These are phyloP conservation scores for Microstegium vimineum DNA, from an alignment of 176 grass and related monocot genomes.

Conservation along the genomic window DNA sequence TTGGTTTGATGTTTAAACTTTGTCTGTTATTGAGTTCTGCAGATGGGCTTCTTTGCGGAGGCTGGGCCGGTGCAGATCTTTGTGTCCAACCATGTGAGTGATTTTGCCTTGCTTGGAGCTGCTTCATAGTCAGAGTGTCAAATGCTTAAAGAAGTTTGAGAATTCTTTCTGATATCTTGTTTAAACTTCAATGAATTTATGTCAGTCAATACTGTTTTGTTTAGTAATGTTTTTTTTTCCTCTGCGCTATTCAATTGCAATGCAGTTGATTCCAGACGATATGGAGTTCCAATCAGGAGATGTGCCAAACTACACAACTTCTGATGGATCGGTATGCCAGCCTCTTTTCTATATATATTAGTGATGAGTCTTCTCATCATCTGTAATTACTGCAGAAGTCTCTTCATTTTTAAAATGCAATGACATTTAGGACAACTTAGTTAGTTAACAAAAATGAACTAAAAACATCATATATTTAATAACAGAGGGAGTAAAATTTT, in stretches of 20 bases:
- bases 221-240: neutral
- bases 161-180: neutral
- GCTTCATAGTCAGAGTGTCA: neutral
- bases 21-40: conserved; percentile 18
- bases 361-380: neutral
- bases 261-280: conserved; percentile 90
- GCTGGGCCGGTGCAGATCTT: conserved; percentile 97
- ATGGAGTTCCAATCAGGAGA: conserved; percentile 94
- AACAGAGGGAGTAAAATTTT: neutral
- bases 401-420: neutral
- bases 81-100: conserved; percentile 94
- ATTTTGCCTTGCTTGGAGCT: neutral
- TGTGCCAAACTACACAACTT: conserved; percentile 87
- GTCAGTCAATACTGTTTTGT: neutral
- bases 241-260: neutral
- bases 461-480: neutral
- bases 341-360: neutral
- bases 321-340: conserved; percentile 80
- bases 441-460: neutral
- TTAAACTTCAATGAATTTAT: neutral
- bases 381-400: neutral
- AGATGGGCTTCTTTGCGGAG: conserved; percentile 99
- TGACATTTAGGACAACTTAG: neutral
- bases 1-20: neutral
- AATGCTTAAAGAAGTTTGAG: neutral